Percentiles rank a stretch among this genome's conserved stretches.
phyloP scores from a whole-genome alignment of 495 filamentous ascomycete species.

The Tuber aestivum region DNA sequence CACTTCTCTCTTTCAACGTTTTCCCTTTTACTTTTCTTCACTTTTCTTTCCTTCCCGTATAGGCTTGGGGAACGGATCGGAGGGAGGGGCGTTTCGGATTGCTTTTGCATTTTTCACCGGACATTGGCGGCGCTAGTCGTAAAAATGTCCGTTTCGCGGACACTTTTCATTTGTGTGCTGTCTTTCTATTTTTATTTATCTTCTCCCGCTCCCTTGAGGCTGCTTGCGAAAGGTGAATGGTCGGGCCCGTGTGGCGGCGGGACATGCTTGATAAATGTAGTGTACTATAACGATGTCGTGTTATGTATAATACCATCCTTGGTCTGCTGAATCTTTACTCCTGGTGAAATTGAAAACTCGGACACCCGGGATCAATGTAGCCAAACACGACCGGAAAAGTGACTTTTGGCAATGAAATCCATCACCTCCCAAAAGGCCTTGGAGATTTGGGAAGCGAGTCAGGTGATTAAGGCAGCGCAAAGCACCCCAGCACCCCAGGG shows the following conservation, averaged over 20 bases:
- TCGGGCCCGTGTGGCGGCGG: background rate
- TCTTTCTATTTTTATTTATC: background rate
- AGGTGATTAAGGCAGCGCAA: too few species aligned
- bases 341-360: too few species aligned
- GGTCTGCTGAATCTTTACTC: background rate
- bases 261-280: background rate
- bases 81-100: slow-evolving; percentile 26
- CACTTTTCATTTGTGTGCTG: background rate
- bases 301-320: background rate
- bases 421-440: too few species aligned
- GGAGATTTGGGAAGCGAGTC: too few species aligned
- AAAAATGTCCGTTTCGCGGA: background rate
- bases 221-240: background rate
- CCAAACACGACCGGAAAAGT: too few species aligned
- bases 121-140: background rate
- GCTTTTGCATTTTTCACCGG: slow-evolving; percentile 9
- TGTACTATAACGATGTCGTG: background rate
- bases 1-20: background rate
- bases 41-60: background rate
- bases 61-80: background rate
- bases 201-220: background rate
- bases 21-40: background rate
- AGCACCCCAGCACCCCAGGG: too few species aligned
- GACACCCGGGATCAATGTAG: too few species aligned
- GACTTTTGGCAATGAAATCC: too few species aligned